A percentile compares a stretch with the other conserved stretches of the same genome.
Evolutionary conservation across 192 early-diverging fungal species (phyloP).

Genomic region (Ramicandelaber brevisporus): DNA sequence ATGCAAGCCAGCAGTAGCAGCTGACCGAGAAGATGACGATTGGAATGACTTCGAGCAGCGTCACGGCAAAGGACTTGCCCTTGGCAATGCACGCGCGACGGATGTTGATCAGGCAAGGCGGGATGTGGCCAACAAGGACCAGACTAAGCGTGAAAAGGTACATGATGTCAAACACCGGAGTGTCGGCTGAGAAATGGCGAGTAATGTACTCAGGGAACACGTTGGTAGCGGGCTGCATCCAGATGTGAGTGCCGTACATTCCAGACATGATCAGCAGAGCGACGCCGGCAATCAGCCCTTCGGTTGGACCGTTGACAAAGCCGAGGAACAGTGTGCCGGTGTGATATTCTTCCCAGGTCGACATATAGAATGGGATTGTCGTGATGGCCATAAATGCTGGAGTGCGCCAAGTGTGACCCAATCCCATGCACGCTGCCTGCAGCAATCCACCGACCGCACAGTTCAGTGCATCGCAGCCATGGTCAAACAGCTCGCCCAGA

Average conservation of each 20-base stretch:
- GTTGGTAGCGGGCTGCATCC: no score
- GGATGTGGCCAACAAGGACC: slow-evolving; percentile 10
- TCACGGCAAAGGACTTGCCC: slow-evolving; percentile 28
- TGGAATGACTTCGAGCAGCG: slow-evolving; percentile 30
- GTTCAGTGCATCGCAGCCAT: slow-evolving; percentile 70
- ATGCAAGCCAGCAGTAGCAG: slow-evolving; percentile 47
- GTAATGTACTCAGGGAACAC: no score
- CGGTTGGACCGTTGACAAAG: slow-evolving; percentile 64
- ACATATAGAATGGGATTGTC: slow-evolving; percentile 54
- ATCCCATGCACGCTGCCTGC: slow-evolving; percentile 41
- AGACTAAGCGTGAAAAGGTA: no score
- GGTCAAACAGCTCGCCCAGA: slow-evolving; percentile 65
- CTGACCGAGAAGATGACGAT: slow-evolving; percentile 28
- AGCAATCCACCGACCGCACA: slow-evolving; percentile 48
- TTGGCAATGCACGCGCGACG: slow-evolving; percentile 20
- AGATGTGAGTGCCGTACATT: no score
- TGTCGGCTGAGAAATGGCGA: no score
- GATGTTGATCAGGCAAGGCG: slow-evolving; percentile 15
- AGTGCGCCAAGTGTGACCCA: slow-evolving; percentile 40
- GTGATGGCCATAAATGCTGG: slow-evolving; percentile 32
- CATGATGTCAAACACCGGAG: no score
- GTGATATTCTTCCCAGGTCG: slow-evolving; percentile 79
- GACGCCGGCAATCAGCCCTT: slow-evolving; percentile 17
- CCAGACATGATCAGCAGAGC: slow-evolving; percentile 6
- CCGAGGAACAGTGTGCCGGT: slow-evolving; percentile 65